A percentile compares a stretch with the other conserved stretches of the same genome.
Conservation (phyloP, 2,329 filamentous ascomycete genomes). For the Penicillium sclerotiorum region DNA sequence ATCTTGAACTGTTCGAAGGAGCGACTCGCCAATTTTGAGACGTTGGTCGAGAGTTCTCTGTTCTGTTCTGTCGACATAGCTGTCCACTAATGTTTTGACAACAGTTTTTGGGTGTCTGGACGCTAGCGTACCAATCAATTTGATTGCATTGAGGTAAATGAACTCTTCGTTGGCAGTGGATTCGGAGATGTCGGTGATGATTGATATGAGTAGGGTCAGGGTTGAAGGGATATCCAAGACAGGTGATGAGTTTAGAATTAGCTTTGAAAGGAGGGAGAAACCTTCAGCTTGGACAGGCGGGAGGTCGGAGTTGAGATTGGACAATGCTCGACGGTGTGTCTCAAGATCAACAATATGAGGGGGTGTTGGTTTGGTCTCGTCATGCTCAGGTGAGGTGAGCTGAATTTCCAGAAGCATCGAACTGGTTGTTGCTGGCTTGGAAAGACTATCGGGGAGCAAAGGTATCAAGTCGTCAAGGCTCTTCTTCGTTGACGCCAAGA, state of each 20-base stretch:
- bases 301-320: conserved; percentile 42
- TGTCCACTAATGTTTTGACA: conserved; percentile 43
- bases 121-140: conserved; percentile 43
- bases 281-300: conserved; percentile 49
- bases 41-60: conserved; percentile 41
- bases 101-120: conserved; percentile 47
- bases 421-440: conserved; percentile 43
- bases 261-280: conserved; percentile 42
- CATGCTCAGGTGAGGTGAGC: conserved; percentile 31
- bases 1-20: conserved; percentile 45
- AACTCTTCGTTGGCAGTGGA: conserved; percentile 43
- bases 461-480: conserved; percentile 40
- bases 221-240: conserved; percentile 49
- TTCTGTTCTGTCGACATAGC: conserved; percentile 43
- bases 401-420: conserved; percentile 49
- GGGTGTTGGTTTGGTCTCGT: conserved; percentile 21
- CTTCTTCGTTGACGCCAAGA: conserved; percentile 38
- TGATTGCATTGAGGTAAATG: conserved; percentile 48
- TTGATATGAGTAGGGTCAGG: conserved; percentile 42
- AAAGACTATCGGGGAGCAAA: conserved; percentile 33
- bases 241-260: conserved; percentile 45
- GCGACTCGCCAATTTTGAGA: conserved; percentile 45
- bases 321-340: conserved; percentile 44
- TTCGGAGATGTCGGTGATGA: conserved; percentile 39
- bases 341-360: conserved; percentile 41